Evolutionary conservation across 352 stramenopile genomes (phyloP), one percentile per base, ranked within the genome.

Genomic region (Pythium brachiatum): DNA sequence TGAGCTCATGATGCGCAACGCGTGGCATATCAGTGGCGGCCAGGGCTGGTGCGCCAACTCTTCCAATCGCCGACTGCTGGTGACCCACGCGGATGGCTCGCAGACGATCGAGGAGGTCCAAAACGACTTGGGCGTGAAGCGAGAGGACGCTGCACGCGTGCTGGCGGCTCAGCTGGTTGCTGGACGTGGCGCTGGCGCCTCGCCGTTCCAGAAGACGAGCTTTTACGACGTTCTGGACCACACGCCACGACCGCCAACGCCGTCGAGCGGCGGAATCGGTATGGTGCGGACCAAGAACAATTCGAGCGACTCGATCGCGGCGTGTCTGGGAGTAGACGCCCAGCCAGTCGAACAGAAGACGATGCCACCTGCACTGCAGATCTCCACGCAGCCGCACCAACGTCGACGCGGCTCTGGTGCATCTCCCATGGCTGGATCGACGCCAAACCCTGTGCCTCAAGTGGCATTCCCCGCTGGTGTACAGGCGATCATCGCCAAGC

Each of bases 1-100:
- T 61, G 89, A 97, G 73, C 70, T 94, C 46, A 95, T 97, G 84
- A 90, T 97, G 68, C 85, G 87, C 57, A 97, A 96, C 59, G 81
- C 80, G 4, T 89, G 80, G 80, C 78, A 89, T 53, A 73, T 94
- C 32, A 78, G 69, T 3, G 73, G 79, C 23, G 87, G 80, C 16
- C 21, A 71, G 12, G 78, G 79, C 25, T 77, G 68, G 71, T 68
- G 66, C 34, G 80, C 66, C 43, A 94, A 94, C 70, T 79, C 78
- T 2, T 62, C 58, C 1, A 93, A 89, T 38, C 72, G 72, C 5
- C 66, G 85, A 1, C 65, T 93, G n/a, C 71, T 93, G 3, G 81
- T 94, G 31, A 89, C 76, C 13, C 61, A 73, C 18, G 72, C 60
- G 3, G 82, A 93, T 48, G 81, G 81, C 20, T 59, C 58, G 3